Base-by-base conservation (phyloP, 1,139 yeast genomes). In the Kurtzmaniella quercitrusa region DNA sequence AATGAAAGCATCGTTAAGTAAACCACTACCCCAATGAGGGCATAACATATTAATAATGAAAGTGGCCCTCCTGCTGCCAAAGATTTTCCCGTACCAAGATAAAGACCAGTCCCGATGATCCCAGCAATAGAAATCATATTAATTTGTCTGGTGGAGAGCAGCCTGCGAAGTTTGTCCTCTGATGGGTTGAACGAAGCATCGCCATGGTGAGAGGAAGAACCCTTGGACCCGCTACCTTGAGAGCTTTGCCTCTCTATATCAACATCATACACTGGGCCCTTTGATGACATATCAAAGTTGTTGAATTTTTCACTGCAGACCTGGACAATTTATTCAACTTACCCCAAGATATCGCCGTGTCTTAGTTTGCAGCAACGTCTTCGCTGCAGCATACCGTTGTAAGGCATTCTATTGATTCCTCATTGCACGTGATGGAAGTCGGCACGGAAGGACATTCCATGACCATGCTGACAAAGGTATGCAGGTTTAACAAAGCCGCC, bases 71-170 rank as follows among this genome's bases (percentile, higher is more conserved):
- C 87, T 16, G 58, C 60, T 21, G 77, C 70, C 42, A 83, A 63
- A 3, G 86, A 75, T 43, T 72, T 74, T 3, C 86, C 85, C 0
- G 86, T 75, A 29, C 87, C 85, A 41, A 83, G 65, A 48, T 81
- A 73, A 42, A 85, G 63, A 45, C 93, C 93, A 3, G 89, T 79
- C 14, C 89, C 88, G 42, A 81, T 79, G 45, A 79, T 77, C 9
- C 87, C 87, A 2, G 84, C 86, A 45, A 81, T 68, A 34, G 85
- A 77, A 59, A 81, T 79, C 85, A 81, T 77, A 48, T 75, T 77
- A 43, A 81, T 68, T 48, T 77, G 81, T 40, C 85, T 63, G 1
- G 77, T 70, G n/a, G 70, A 59, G 48, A 79, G 60, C 24, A 75
- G 62, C 53, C 85, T 58, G 41, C 64, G 62, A 39, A 70, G 63